Evolutionary conservation across 495 filamentous ascomycete genomes (phyloP).

Genomic region (Oleoguttula mirabilis): DNA sequence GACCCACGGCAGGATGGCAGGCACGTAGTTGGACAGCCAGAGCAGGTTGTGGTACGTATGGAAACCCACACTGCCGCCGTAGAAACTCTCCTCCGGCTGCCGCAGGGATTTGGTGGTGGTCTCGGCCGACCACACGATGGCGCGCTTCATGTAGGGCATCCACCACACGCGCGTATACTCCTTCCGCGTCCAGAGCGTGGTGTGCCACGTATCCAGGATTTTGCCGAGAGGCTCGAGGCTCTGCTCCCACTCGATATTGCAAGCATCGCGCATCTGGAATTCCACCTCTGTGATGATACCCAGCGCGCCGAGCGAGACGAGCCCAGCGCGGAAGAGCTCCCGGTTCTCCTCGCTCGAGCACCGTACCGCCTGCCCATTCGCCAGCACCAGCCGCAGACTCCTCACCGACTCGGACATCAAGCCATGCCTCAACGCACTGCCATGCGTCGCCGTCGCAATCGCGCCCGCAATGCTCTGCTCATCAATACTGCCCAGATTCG

Average conservation of each 20-base stretch:
- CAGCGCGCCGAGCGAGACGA: slow-evolving; percentile 77
- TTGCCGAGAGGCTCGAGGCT: slow-evolving; percentile 52
- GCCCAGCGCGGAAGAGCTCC: slow-evolving; percentile 76
- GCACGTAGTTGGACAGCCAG: slow-evolving; percentile 63
- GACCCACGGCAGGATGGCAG: slow-evolving; percentile 66
- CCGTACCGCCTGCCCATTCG: slow-evolving; percentile 61
- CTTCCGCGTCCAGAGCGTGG: slow-evolving; percentile 63
- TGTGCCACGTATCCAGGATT: slow-evolving; percentile 62
- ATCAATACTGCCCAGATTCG: slow-evolving; percentile 87
- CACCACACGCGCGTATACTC: slow-evolving; percentile 96
- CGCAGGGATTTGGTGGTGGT: slow-evolving; percentile 48
- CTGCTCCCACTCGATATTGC: slow-evolving; percentile 78
- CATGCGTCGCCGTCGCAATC: slow-evolving; percentile 86
- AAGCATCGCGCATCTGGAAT: slow-evolving; percentile 61
- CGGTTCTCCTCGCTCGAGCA: slow-evolving; percentile 61
- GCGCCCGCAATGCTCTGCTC: slow-evolving; percentile 88
- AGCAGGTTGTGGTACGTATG: slow-evolving; percentile 83
- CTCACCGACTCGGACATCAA: slow-evolving; percentile 65
- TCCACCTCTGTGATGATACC: slow-evolving; percentile 85
- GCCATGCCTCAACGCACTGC: slow-evolving; percentile 72
- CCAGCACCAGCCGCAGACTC: slow-evolving; percentile 64
- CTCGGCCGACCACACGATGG: slow-evolving; percentile 77
- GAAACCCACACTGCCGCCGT: slow-evolving; percentile 68
- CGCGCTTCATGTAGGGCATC: slow-evolving; percentile 79
- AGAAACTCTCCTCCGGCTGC: slow-evolving; percentile 50